Percentiles rank a stretch among this genome's conserved stretches.
phyloP scores from a whole-genome alignment of 2,329 filamentous ascomycete species.

The Ophiostoma novo-ulmi region DNA sequence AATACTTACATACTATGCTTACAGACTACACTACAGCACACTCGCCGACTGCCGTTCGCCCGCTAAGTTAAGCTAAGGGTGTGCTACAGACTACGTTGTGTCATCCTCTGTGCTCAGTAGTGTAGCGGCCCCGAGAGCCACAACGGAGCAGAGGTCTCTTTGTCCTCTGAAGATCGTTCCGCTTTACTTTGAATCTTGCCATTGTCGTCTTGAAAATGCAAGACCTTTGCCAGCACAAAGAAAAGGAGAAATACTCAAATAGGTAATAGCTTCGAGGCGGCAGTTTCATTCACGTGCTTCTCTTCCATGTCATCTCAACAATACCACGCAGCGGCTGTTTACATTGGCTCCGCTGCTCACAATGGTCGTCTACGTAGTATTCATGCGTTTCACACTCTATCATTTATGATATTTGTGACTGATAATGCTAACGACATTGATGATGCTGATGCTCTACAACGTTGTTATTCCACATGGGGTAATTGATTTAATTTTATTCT shows the following conservation, averaged over 20 bases:
- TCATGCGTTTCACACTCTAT: background rate
- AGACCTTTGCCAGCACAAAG: background rate
- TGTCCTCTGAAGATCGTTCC: background rate
- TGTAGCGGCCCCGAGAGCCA: background rate
- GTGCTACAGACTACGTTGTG: background rate
- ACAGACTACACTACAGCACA: no score
- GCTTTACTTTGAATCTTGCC: no score
- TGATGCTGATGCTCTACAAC: background rate
- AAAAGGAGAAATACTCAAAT: background rate
- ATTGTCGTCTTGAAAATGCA: background rate
- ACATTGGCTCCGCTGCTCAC: no score
- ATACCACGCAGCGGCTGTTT: no score
- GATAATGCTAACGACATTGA: background rate
- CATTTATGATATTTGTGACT: background rate
- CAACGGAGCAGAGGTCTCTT: background rate
- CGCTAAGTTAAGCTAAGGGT: background rate
- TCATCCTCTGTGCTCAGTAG: background rate
- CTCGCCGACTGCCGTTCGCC: background rate
- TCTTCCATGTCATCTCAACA: background rate
- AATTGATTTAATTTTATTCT: background rate
- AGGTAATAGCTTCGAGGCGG: background rate
- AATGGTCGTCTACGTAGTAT: background rate
- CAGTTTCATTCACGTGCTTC: slow-evolving; percentile 3
- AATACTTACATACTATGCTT: no score
- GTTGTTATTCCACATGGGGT: background rate